These are phyloP conservation scores for Zoysia japonica DNA, from an alignment of 176 grass and related monocot species.

Conservation along the genomic window DNA sequence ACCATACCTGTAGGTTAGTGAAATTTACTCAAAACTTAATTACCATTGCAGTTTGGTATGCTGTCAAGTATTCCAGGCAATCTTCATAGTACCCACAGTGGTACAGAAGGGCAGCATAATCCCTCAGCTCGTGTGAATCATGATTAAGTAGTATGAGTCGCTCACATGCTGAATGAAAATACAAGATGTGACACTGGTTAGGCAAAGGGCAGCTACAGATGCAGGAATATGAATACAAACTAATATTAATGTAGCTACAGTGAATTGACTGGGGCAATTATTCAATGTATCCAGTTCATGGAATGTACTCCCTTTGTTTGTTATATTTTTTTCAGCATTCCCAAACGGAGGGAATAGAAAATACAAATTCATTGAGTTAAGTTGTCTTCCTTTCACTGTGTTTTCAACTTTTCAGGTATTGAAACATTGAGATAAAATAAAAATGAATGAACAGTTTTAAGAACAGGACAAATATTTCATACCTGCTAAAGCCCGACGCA, in stretches of 20 bases:
- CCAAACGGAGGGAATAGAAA: not conserved
- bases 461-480: not conserved
- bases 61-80: constrained; percentile 64
- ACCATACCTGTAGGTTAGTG: not conserved
- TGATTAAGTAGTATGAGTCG: constrained; percentile 64
- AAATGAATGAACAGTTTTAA: not conserved
- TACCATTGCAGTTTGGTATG: constrained; percentile 56
- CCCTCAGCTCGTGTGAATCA: constrained; percentile 59
- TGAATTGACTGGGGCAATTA: not conserved
- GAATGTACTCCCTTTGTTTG: not conserved
- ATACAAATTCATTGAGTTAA: not conserved
- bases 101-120: constrained; percentile 83
- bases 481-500: constrained; percentile 90
- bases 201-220: not conserved
- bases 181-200: constrained; percentile 5
- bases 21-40: not conserved
- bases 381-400: not conserved
- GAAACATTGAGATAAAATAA: not conserved
- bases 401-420: not conserved
- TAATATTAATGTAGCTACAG: not conserved
- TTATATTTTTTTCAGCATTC: not conserved
- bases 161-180: constrained; percentile 67
- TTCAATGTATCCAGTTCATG: not conserved
- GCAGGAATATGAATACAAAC: not conserved
- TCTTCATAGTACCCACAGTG: constrained; percentile 85